Evolutionary conservation across 176 grass and related monocot species (phyloP).

Genomic region (Urochloa ruziziensis): DNA sequence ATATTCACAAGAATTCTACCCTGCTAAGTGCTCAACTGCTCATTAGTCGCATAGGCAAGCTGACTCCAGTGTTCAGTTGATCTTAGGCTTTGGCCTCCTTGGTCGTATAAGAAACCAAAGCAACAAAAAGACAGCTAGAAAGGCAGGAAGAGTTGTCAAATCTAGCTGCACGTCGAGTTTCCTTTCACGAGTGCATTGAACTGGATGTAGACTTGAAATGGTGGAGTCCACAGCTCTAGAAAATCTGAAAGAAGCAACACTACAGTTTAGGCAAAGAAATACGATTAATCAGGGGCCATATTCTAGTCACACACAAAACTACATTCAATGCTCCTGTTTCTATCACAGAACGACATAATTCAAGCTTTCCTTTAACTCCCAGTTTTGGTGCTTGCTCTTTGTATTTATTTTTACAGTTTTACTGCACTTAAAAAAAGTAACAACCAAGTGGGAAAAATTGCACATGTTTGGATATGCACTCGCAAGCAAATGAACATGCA

Average conservation of each 20-base stretch:
- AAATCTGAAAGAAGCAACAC: slow-evolving; percentile 57
- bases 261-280: neutral
- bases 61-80: slow-evolving; percentile 53
- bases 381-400: neutral
- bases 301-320: neutral
- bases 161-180: slow-evolving; percentile 82
- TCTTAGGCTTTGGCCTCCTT: slow-evolving; percentile 87
- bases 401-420: neutral
- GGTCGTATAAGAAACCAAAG: slow-evolving; percentile 92
- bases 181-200: slow-evolving; percentile 77
- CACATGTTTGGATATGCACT: neutral
- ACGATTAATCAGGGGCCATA: neutral
- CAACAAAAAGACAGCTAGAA: slow-evolving; percentile 73
- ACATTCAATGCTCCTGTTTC: neutral
- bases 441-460: neutral
- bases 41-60: neutral
- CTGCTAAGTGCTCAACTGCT: too few species aligned
- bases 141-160: slow-evolving; percentile 80
- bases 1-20: slow-evolving; percentile 19
- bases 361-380: neutral
- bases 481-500: neutral
- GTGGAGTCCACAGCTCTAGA: slow-evolving; percentile 75
- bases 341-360: neutral
- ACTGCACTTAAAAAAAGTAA: neutral
- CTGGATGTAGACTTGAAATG: slow-evolving; percentile 66